Base-by-base conservation (phyloP, 805 yeast species). In the Sugiyamaella americana region DNA sequence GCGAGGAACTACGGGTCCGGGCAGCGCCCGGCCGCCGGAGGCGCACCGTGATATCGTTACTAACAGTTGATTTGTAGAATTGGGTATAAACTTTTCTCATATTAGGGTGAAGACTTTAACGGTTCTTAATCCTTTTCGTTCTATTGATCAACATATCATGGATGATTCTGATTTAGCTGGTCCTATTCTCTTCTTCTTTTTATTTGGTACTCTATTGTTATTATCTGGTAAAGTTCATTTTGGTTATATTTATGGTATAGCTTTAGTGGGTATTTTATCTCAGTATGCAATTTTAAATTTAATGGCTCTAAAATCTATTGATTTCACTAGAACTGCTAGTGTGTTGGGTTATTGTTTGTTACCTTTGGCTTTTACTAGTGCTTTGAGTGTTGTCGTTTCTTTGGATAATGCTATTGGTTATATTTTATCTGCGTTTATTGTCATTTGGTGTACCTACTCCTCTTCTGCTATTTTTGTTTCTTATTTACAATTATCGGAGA, bases 191-290 rank as follows among this genome's bases (percentile, higher is more conserved):
- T 93, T 91, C 64, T 91, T 91, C 59, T 69, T 93, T 44, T 65
- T 87, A 47, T 91, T 91, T 61, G 98, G 96, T 18, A 75, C 88
- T 0, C 79, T 84, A 50, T 69, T 93, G 45, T 69, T 91, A 43
- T 71, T 89, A 29, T 62, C 95, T 1, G 98, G 98, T 3, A 93
- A 91, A 64, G 85, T 91, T 13, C 98, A 93, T 64, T 93, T 93
- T 62, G 98, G 98, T 1, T 93, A 93, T 64, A 85, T 93, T 42
- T 93, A 93, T 60, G 98, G 98, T 35, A 95, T 93, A 37, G 98
- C 96, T 0, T 67, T 93, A 37, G 80, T 91, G 56, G 98, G 98
- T 16, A 84, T 95, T 1, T 62, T 87, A 13, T 80, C 95, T 26
- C 76, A 88, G 54, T 97, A 89, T 66, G 77, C 78, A 56, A 71